Evolutionary conservation across 306 rosid species (phyloP).

Genomic region (Quercus aquifolioides): DNA sequence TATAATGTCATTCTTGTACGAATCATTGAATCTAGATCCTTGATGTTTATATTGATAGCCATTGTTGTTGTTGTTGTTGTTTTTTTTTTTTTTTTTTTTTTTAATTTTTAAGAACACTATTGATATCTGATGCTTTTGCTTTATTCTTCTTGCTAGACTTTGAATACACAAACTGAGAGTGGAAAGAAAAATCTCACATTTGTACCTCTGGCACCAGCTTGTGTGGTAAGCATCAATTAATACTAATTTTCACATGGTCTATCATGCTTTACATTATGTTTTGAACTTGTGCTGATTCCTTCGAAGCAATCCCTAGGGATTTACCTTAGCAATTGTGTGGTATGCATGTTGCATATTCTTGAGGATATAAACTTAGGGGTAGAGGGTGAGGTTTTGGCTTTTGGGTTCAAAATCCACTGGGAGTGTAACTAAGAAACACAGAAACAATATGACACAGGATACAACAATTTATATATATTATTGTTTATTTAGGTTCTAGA

Average conservation of each 20-base stretch:
- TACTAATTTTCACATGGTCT: background rate
- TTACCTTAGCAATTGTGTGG: background rate
- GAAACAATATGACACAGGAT: too few species aligned
- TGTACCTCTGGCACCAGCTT: slow-evolving; percentile 94
- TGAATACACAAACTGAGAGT: slow-evolving; percentile 63
- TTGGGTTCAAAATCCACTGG: too few species aligned
- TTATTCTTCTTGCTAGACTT: slow-evolving; percentile 47
- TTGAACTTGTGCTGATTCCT: slow-evolving; percentile 4
- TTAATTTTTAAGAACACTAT: background rate
- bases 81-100: background rate
- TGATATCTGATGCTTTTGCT: slow-evolving; percentile 26
- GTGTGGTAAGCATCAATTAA: slow-evolving; percentile 69
- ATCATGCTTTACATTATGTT: background rate
- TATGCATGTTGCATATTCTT: background rate
- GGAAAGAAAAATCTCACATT: slow-evolving; percentile 81
- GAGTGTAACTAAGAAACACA: too few species aligned
- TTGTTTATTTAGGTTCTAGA: too few species aligned
- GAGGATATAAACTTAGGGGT: too few species aligned
- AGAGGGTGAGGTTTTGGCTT: too few species aligned
- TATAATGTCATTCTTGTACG: background rate
- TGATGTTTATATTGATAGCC: background rate
- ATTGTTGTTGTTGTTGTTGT: too few species aligned
- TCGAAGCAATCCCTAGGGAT: background rate
- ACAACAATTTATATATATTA: too few species aligned
- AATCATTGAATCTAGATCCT: background rate